Base-by-base conservation (phyloP, 1,284 basidiomycete genomes). In the Trichosporon sp. region DNA sequence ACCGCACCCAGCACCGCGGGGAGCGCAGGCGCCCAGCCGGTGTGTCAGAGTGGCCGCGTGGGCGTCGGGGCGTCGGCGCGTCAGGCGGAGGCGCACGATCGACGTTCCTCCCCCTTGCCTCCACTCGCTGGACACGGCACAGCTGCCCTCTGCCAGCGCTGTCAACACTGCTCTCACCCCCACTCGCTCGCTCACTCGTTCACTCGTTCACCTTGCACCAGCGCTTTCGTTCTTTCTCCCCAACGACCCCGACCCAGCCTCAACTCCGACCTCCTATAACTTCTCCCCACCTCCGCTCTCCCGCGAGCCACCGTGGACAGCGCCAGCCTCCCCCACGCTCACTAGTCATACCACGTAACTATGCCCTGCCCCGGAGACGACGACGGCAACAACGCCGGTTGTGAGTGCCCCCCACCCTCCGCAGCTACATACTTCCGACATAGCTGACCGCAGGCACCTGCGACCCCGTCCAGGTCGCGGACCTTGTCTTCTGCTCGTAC, bases 281-380 rank as follows among this genome's bases (percentile, higher is more conserved):
- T 56, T 15, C 51, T 29, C 29, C 21, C 47, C 51, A 27, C 51
- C 15, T 29, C 12, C 23, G 25, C 21, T 29, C 25, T 56, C 23
- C 21, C 25, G 25, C 29, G 12, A 18, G 15, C 25, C 11, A 21
- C 11, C 51, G 15, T n/a, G 18, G 18, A n/a, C 38, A 38, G 12
- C 35, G 35, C 9, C 5, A 42, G 18, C 38, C 18, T n/a, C 38
- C n/a, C 38, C 18, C 38, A 42, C 38, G 38, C 38, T 18, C 38
- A 5, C 7, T 42, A 42, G 18, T n/a, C 38, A 42, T 56, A 27
- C 11, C 27, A 27, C 3, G 27, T 29, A 21, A 60, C 27, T n/a
- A 60, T 60, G 56, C 27, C 56, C 27, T 60, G 56, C 56, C n/a
- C 56, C 6, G 56, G 56, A 60, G 56, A 60, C 27, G 56, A 60